Conservation (phyloP, 2,329 filamentous ascomycete species). For the Aspergillus sp. region DNA sequence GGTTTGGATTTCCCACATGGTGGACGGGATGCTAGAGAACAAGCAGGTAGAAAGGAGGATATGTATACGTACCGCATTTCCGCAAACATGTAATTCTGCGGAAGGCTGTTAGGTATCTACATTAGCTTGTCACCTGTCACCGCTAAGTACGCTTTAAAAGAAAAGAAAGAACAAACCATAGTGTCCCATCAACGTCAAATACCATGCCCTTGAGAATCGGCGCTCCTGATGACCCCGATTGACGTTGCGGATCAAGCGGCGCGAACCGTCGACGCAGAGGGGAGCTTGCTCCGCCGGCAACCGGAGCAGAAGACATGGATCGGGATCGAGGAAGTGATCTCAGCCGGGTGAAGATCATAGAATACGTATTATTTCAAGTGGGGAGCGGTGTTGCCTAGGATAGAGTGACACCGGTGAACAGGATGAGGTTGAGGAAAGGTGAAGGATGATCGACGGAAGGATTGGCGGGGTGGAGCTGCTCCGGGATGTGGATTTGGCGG, state of each 20-base stretch:
- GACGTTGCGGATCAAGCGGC: conserved; percentile 43
- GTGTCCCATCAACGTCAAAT: conserved; percentile 93
- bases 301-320: conserved; percentile 23
- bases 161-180: conserved; percentile 65
- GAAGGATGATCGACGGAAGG: neutral
- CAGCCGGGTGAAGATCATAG: conserved; percentile 1
- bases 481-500: neutral
- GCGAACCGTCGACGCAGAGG: conserved; percentile 48
- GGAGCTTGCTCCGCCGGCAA: conserved; percentile 7
- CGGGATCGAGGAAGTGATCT: neutral
- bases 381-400: neutral
- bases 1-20: neutral
- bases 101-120: conserved; percentile 57
- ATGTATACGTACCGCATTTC: conserved; percentile 66
- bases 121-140: neutral
- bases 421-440: neutral
- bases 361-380: neutral
- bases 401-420: neutral
- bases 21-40: neutral
- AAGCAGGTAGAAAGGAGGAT: neutral
- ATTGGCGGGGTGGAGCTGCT: neutral
- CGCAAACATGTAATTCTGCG: conserved; percentile 93
- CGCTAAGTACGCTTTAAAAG: neutral
- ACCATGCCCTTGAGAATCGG: conserved; percentile 60
- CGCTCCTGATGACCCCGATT: conserved; percentile 25